phyloP scores from a whole-genome alignment of 768 basidiomycete genomes.

The Lepiota brunneoincarnata region DNA sequence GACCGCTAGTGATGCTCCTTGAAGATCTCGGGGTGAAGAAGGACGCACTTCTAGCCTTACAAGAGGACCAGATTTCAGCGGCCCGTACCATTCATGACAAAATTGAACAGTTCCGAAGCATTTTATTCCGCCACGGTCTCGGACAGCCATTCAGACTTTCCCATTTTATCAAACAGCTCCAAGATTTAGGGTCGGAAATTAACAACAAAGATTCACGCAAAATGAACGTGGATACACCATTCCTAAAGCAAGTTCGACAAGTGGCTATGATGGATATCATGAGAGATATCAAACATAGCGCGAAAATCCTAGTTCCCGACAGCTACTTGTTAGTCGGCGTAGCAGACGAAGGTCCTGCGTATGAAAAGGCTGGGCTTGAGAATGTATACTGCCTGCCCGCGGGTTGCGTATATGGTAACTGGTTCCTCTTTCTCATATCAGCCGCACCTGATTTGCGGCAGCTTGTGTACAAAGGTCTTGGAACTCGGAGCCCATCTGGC shows the following conservation, averaged over 20 bases:
- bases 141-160: constrained; percentile 47
- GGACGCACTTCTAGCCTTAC: constrained; percentile 59
- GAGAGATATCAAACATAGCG: constrained; percentile 72
- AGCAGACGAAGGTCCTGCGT: constrained; percentile 78
- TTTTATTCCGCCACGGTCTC: constrained; percentile 48
- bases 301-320: constrained; percentile 68
- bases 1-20: constrained; percentile 73
- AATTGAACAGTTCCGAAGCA: constrained; percentile 39
- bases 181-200: constrained; percentile 38
- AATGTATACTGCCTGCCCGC: constrained; percentile 54
- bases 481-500: constrained; percentile 47
- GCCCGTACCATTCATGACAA: constrained; percentile 62
- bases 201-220: constrained; percentile 27
- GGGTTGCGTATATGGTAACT: constrained; percentile 67
- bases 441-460: constrained; percentile 21
- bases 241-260: constrained; percentile 55
- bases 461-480: constrained; percentile 57
- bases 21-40: constrained; percentile 69
- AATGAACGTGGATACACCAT: constrained; percentile 48
- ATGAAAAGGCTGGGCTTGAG: constrained; percentile 42
- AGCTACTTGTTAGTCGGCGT: constrained; percentile 76
- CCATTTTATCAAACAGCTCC: constrained; percentile 48
- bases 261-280: constrained; percentile 64
- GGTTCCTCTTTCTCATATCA: not conserved
- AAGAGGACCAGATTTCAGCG: constrained; percentile 53